phyloP scores from a whole-genome alignment of 2,329 filamentous ascomycete species.

The Magnaporthales sp. region DNA sequence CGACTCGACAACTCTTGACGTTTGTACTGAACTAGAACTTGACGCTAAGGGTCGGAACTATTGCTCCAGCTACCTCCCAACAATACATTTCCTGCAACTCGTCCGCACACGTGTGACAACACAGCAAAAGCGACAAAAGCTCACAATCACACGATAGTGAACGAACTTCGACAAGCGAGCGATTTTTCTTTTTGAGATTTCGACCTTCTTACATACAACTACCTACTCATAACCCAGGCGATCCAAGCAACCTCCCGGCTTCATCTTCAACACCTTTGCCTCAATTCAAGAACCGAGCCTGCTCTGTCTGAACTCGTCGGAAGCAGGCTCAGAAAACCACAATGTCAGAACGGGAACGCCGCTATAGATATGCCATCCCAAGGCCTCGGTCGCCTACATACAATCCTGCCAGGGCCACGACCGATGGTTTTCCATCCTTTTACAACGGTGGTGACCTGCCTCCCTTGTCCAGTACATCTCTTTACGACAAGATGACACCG shows the following conservation, averaged over 20 bases:
- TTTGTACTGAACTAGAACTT: neutral
- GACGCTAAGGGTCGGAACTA: neutral
- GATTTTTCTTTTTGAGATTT: neutral
- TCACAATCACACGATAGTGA: neutral
- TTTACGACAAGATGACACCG: slow-evolving; percentile 4
- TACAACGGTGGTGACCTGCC: slow-evolving; percentile 3
- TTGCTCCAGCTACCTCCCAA: neutral
- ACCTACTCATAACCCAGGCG: neutral
- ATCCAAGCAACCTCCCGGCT: neutral
- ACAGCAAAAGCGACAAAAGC: neutral
- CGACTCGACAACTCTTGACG: neutral
- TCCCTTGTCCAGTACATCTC: neutral
- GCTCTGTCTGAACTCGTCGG: neutral
- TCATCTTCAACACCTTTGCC: neutral
- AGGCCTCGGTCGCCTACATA: slow-evolving; percentile 4
- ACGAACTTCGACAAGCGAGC: neutral
- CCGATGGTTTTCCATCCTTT: slow-evolving; percentile 1
- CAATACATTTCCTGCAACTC: neutral
- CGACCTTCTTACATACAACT: neutral
- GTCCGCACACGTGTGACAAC: neutral
- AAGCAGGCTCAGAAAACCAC: neutral
- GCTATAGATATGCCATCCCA: slow-evolving; percentile 6
- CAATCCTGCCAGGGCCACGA: slow-evolving; percentile 4
- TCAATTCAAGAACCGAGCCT: neutral
- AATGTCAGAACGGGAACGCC: slow-evolving; percentile 3